These are phyloP conservation scores for Melocanna baccifera DNA, from an alignment of 176 grass and related monocot species.

Conservation along the genomic window DNA sequence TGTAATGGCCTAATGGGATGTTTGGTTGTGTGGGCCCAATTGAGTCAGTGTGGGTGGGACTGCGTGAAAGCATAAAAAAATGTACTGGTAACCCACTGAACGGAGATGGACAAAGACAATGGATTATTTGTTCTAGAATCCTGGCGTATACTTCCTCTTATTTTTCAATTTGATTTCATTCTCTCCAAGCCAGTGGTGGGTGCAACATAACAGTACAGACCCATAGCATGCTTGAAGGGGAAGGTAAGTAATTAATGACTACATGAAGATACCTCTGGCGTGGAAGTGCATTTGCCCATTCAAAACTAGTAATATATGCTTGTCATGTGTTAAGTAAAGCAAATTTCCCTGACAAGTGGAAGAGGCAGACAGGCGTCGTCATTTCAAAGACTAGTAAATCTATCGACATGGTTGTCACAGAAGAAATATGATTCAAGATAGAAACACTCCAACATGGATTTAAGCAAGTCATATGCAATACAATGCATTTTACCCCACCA, in stretches of 20 bases:
- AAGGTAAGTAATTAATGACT: slow-evolving; percentile 18
- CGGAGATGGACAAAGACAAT: background rate
- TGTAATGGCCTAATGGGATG: background rate
- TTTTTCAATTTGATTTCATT: background rate
- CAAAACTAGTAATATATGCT: background rate
- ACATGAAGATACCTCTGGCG: background rate
- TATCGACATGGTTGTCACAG: slow-evolving; percentile 23
- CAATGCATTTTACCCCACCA: background rate
- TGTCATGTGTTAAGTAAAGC: background rate
- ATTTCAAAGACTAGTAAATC: slow-evolving; percentile 6
- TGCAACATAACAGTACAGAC: background rate
- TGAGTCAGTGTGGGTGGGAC: background rate
- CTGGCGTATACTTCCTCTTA: background rate
- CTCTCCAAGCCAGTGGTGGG: background rate
- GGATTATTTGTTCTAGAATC: background rate
- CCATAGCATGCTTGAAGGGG: slow-evolving; percentile 18
- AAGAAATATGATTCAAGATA: background rate
- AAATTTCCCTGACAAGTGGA: background rate
- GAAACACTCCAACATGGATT: slow-evolving; percentile 9
- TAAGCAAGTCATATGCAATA: slow-evolving; percentile 11
- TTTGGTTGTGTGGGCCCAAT: background rate
- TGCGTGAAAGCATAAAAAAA: background rate
- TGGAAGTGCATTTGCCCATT: background rate
- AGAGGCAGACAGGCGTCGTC: background rate
- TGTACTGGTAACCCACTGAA: background rate